Evolutionary conservation across 2,329 filamentous ascomycete genomes (phyloP).

Genomic region (Fusarium equiseti): DNA sequence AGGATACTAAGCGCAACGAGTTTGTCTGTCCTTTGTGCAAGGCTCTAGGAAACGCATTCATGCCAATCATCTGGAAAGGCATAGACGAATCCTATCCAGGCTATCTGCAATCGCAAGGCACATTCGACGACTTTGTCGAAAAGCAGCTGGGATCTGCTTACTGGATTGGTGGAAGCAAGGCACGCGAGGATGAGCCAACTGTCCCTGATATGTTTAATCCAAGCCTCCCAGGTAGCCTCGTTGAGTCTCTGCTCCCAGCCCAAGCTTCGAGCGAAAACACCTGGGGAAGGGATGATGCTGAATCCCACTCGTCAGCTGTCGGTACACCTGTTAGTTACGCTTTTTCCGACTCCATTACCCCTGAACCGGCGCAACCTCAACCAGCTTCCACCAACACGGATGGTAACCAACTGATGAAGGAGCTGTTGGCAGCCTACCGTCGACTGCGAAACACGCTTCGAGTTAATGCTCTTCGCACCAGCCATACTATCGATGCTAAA

Average conservation of each 20-base stretch:
- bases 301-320: slow-evolving; percentile 49
- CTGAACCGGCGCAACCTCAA: slow-evolving; percentile 41
- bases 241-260: slow-evolving; percentile 55
- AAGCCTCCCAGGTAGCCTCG: slow-evolving; percentile 54
- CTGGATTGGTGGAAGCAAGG: slow-evolving; percentile 57
- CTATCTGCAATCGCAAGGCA: slow-evolving; percentile 68
- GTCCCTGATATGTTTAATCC: slow-evolving; percentile 52
- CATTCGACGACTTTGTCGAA: slow-evolving; percentile 78
- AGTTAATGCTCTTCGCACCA: slow-evolving; percentile 64
- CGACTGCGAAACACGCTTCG: slow-evolving; percentile 70
- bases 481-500: slow-evolving; percentile 51
- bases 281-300: slow-evolving; percentile 57
- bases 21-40: slow-evolving; percentile 98
- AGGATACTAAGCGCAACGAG: slow-evolving; percentile 81
- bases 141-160: slow-evolving; percentile 64
- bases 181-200: slow-evolving; percentile 51
- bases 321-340: slow-evolving; percentile 59
- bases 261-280: slow-evolving; percentile 54
- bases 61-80: slow-evolving; percentile 95
- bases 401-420: slow-evolving; percentile 56
- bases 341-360: slow-evolving; percentile 52
- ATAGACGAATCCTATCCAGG: slow-evolving; percentile 87
- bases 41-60: slow-evolving; percentile 91
- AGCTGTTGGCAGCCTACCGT: slow-evolving; percentile 71
- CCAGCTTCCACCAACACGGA: slow-evolving; percentile 26